Base-by-base conservation (phyloP, 345 rosid genomes). In the Rubroshorea leprosula region DNA sequence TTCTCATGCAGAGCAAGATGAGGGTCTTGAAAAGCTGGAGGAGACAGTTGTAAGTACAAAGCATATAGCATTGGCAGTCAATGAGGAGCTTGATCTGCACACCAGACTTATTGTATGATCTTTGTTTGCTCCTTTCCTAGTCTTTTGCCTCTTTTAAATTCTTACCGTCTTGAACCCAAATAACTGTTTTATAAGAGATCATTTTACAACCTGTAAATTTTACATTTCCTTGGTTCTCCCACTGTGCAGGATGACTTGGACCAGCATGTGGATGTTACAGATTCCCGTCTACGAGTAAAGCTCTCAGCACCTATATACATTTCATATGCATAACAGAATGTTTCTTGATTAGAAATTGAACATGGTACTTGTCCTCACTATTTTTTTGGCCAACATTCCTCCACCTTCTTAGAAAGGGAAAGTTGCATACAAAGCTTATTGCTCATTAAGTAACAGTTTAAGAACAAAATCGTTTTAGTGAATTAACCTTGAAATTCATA, bases 11-110 rank as follows among this genome's bases (percentile, higher is more conserved):
- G 99, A 93, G 72, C 99, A 93, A 90, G 99, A 93, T 62, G 99
- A 93, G 64, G 99, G 95, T 50, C 96, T 93, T 64, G 99, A 81
- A 76, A 69, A 85, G 71, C 74, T 93, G 77, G 96, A 81, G 61
- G 86, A 71, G 67, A 83, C 95, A 0, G 86, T 81, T 35, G 56
- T 60, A 52, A 86, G 95, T 68, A 83, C 95, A 49, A 86, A 86
- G 68, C 95, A 86, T 58, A 83, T 83, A 52, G 95, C 95, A 2
- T 67, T 81, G 74, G 95, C 95, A 15, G 87, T 86, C 64, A 83
- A 86, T 23, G 90, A 83, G 78, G 95, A 86, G 58, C 95, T 86
- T 54, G 83, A 75, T 74, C 81, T 86, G 54, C 95, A 86, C 59
- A 65, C 87, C 29, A 76, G 90, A 55, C 84, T 86, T 51, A 82